Evolutionary conservation across 1,284 basidiomycete genomes (phyloP).

Genomic region (Coniophora puteana): DNA sequence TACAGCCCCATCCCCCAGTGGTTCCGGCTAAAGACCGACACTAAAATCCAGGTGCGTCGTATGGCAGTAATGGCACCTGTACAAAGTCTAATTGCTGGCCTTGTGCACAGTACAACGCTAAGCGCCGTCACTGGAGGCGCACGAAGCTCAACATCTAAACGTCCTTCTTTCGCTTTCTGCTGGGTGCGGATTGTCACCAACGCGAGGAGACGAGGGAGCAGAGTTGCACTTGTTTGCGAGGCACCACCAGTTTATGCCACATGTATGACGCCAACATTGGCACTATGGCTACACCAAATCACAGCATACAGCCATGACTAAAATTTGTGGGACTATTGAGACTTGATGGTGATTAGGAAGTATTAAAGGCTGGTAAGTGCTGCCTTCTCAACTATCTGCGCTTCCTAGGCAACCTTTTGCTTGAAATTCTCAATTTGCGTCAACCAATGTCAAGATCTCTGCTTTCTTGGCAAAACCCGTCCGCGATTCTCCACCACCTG

Average conservation of each 20-base stretch:
- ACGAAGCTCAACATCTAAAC: slow-evolving; percentile 91
- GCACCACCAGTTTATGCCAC: slow-evolving; percentile 11
- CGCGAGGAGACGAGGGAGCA: slow-evolving; percentile 8
- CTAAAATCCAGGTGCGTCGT: slow-evolving; percentile 90
- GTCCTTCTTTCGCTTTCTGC: neutral
- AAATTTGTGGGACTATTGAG: neutral
- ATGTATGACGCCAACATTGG: slow-evolving; percentile 20
- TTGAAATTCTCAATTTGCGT: no score
- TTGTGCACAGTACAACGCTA: slow-evolving; percentile 77
- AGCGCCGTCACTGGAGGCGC: slow-evolving; percentile 92
- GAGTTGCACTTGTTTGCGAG: slow-evolving; percentile 11
- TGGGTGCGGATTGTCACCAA: slow-evolving; percentile 7
- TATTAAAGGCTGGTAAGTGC: no score
- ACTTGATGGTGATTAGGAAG: slow-evolving; percentile 2
- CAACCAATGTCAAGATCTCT: no score
- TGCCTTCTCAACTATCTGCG: no score
- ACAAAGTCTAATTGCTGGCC: slow-evolving; percentile 3
- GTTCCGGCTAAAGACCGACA: slow-evolving; percentile 97
- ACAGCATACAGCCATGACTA: slow-evolving; percentile 18
- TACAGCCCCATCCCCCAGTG: slow-evolving; percentile 92
- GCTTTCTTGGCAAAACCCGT: no score
- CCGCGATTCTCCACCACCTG: no score
- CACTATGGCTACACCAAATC: slow-evolving; percentile 14
- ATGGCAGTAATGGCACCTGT: slow-evolving; percentile 1
- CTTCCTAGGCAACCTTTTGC: no score